Conservation (phyloP, 805 yeast species). For the Jamesozyma spencerorum region DNA sequence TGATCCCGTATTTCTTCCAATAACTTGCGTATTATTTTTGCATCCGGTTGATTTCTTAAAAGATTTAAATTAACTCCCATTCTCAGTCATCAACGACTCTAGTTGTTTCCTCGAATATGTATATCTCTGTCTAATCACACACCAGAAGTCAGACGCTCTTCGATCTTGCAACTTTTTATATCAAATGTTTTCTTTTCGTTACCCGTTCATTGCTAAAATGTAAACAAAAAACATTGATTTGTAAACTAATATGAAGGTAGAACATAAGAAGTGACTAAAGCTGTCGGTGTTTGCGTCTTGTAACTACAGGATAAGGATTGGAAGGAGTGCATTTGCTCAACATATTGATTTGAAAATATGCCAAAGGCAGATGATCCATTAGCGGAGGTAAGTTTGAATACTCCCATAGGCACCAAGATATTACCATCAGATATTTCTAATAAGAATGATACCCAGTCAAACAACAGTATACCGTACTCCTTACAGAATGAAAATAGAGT, state of each 20-base stretch:
- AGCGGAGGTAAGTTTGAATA: conserved; percentile 19
- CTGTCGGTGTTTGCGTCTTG: no score
- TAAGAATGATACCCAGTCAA: background rate
- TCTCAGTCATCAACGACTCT: no score
- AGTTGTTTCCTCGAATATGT: no score
- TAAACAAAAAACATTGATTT: background rate
- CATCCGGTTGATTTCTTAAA: conserved; percentile 4
- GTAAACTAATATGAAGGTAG: no score
- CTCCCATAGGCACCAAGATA: conserved; percentile 6
- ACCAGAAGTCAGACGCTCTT: no score
- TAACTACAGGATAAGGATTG: background rate
- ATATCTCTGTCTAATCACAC: no score
- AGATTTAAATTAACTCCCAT: background rate
- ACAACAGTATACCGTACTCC: background rate
- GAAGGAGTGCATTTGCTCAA: no score
- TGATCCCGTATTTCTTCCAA: conserved; percentile 1
- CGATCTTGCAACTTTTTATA: no score
- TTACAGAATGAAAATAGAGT: background rate
- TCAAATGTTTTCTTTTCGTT: no score
- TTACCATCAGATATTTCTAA: background rate
- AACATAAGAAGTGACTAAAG: no score
- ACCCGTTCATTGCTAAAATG: background rate
- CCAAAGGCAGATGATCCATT: conserved; percentile 19
- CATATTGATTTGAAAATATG: conserved; percentile 9
- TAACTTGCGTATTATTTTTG: conserved; percentile 1